Percentiles rank a stretch among this genome's conserved stretches.
Evolutionary conservation across 2,329 filamentous ascomycete species (phyloP).

Genomic region (Xylariales sp.): DNA sequence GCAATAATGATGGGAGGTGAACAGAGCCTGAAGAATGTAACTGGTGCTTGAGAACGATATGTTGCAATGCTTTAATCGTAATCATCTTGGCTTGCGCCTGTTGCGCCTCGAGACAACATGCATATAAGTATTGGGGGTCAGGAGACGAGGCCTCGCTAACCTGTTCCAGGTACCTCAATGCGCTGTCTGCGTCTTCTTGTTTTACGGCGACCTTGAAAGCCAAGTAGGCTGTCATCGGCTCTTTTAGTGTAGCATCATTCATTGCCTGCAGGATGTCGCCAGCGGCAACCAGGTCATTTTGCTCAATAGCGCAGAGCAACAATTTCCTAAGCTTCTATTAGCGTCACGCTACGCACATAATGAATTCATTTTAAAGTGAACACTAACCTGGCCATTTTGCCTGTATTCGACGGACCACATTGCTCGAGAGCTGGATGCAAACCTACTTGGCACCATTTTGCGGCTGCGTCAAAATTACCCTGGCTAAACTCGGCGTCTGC

Average conservation of each 20-base stretch:
- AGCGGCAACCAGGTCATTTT: slow-evolving; percentile 65
- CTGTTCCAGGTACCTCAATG: slow-evolving; percentile 71
- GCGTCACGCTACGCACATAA: slow-evolving; percentile 28
- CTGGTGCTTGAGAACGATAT: slow-evolving; percentile 68
- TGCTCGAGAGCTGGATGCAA: slow-evolving; percentile 74
- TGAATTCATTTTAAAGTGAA: slow-evolving; percentile 18
- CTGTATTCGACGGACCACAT: slow-evolving; percentile 72
- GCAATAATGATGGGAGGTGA: slow-evolving; percentile 72
- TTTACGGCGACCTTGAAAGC: slow-evolving; percentile 79
- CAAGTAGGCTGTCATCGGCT: slow-evolving; percentile 76
- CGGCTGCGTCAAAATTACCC: slow-evolving; percentile 64
- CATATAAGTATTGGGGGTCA: slow-evolving; percentile 76
- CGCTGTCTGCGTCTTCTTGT: slow-evolving; percentile 66
- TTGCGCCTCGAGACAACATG: slow-evolving; percentile 83
- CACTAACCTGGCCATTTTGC: slow-evolving; percentile 73
- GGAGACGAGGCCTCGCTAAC: slow-evolving; percentile 65
- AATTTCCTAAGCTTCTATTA: slow-evolving; percentile 67
- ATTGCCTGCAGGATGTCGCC: slow-evolving; percentile 68
- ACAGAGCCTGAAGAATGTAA: slow-evolving; percentile 59
- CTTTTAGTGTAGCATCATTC: slow-evolving; percentile 66
- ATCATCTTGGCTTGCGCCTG: slow-evolving; percentile 70
- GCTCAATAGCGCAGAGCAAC: slow-evolving; percentile 74
- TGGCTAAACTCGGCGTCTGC: slow-evolving; percentile 70
- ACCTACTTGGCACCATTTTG: slow-evolving; percentile 78
- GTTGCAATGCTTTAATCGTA: slow-evolving; percentile 68